Base-by-base conservation (phyloP, 352 stramenopile species). In the Albugo candida region DNA sequence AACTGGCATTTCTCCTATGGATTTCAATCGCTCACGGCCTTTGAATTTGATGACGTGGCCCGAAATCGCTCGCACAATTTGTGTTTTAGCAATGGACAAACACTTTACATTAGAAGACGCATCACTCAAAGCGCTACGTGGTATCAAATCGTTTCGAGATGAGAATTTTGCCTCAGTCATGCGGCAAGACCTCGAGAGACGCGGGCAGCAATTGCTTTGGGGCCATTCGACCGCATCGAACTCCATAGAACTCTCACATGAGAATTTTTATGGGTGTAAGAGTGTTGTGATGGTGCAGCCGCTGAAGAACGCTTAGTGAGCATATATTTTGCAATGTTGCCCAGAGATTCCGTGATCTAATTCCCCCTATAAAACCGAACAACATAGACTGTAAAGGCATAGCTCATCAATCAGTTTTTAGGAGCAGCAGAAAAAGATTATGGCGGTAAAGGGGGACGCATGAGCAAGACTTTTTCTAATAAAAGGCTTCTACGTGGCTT, bases 31-130 rank as follows among this genome's bases (percentile, higher is more conserved):
- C 19, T 81, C 72, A 1, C 63, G 77, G 14, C 77, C 77, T 11
- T 62, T 91, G 47, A 91, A 87, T 40, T 47, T 59, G 11, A 66
- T 87, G 52, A 86, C 61, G 13, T 91, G 77, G 77, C 71, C 74
- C n/a, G 77, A 91, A 62, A 48, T 87, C 34, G 72, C 67, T 42
- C 72, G 74, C 14, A 56, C 83, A 55, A 69, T 84, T 20, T 87
- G 70, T 36, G 59, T 84, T 6, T 54, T 91, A 35, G 67, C 73
- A 11, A 70, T 85, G 14, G 77, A 91, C 38, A 59, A 72, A 20
- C 73, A 82, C 14, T 73, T 70, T 1, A 83, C 65, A 49, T 47
- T 54, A 0, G 77, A 91, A 41, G 74, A 86, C 19, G 66, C 81
- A 39, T 27, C 81, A 44, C 54, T 91, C 11, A 91, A 87, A 47